Evolutionary conservation across 257 asterid genomes (phyloP).

Genomic region (Penstemon newberryi): DNA sequence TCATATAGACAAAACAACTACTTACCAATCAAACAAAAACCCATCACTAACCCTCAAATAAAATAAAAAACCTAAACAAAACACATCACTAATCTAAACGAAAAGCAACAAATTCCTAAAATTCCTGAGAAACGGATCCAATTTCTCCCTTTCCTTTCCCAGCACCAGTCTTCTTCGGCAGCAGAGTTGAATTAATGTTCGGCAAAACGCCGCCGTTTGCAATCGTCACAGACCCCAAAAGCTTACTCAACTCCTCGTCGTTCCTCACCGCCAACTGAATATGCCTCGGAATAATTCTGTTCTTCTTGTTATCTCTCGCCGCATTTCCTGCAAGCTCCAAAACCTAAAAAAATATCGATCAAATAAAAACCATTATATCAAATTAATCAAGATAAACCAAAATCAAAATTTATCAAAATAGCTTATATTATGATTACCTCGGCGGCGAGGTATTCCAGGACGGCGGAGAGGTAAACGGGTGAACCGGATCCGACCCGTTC

Average conservation of each 20-base stretch:
- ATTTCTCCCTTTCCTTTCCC: conserved; percentile 23
- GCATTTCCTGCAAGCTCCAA: conserved; percentile 25
- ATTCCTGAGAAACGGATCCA: conserved; percentile 27
- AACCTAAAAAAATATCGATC: background rate
- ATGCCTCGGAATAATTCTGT: conserved; percentile 27
- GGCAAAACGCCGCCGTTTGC: conserved; percentile 28
- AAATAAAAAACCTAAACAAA: too few relatives aligned
- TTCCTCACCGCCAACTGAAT: conserved; percentile 30
- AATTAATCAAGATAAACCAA: background rate
- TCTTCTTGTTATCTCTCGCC: conserved; percentile 29
- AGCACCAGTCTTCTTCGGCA: conserved; percentile 25
- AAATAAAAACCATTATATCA: background rate
- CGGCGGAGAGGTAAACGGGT: conserved; percentile 20
- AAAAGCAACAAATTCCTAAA: conserved; percentile 13
- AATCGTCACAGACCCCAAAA: conserved; percentile 24
- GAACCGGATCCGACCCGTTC: conserved; percentile 21
- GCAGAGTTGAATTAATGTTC: conserved; percentile 11
- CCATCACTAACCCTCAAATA: too few relatives aligned
- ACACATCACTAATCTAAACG: background rate
- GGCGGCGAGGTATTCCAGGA: conserved; percentile 19
- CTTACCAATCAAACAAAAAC: too few relatives aligned
- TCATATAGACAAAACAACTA: too few relatives aligned
- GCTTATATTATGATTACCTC: background rate
- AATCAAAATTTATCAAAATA: background rate
- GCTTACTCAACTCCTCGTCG: conserved; percentile 29